Percentiles rank a stretch among this genome's conserved stretches.
These are phyloP conservation scores for Nicotiana tomentosiformis DNA, from an alignment of 257 asterid genomes.

Conservation along the genomic window DNA sequence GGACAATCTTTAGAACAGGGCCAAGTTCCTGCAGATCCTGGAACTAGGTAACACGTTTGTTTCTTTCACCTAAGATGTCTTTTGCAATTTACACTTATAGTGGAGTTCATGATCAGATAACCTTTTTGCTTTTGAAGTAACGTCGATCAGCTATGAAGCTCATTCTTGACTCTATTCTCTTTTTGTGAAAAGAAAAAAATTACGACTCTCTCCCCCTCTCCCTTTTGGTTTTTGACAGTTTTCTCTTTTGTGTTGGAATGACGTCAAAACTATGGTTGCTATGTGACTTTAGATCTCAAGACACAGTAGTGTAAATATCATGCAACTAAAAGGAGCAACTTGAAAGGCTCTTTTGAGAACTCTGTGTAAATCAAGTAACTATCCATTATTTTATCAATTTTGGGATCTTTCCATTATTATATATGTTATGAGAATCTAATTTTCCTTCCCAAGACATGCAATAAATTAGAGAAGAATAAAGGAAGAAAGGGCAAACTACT, in stretches of 20 bases:
- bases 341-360: not conserved
- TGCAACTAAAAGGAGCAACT: not conserved
- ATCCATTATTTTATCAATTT: too few relatives aligned
- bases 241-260: too few relatives aligned
- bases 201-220: too few relatives aligned
- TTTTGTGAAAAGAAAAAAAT: not conserved
- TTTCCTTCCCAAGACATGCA: not conserved
- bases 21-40: not conserved
- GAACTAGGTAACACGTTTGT: not conserved
- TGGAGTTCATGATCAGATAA: not conserved
- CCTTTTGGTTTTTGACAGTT: too few relatives aligned
- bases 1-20: constrained; percentile 31
- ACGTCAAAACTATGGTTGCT: not conserved
- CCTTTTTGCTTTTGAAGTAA: not conserved
- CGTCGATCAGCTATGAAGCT: not conserved
- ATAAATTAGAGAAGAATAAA: not conserved
- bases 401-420: too few relatives aligned
- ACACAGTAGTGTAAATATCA: not conserved
- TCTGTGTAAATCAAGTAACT: not conserved
- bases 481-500: too few relatives aligned
- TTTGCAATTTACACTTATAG: not conserved
- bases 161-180: not conserved
- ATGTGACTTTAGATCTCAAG: not conserved
- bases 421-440: too few relatives aligned
- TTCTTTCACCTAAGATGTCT: not conserved